Evolutionary conservation across 78 protist species (phyloP), one percentile per base, ranked within the genome.

Genomic region (Speleostelium caveatum): DNA sequence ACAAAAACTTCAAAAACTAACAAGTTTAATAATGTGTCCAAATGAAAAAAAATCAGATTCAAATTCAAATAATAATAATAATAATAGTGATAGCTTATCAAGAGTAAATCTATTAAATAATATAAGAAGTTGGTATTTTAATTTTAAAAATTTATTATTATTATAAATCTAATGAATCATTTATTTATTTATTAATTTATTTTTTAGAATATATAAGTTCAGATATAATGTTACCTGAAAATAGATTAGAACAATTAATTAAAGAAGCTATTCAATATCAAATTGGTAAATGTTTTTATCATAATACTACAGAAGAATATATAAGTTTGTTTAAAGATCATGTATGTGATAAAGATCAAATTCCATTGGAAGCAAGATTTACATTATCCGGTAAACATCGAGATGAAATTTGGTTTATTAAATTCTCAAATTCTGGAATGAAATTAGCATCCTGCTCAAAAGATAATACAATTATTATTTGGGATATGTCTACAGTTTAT

Each of bases 391-490:
- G 62, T 41, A 67, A 49, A 41, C 97, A 96, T 73, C 4, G 33
- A n/a, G 97, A 97, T 79, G 96, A 95, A 80, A 95, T 95, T 30
- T 96, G 97, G 97, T 68, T 26, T 33, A 80, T 95, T 8, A 59
- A 62, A 42, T 95, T 92, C 58, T 93, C 96, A 12, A 88, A 92
- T 72, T 61, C 73, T 49, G 96, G 97, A 12, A 0, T 32, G n/a
- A 45, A 6, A 38, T 86, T 97, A 56, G 97, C 97, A 58, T 71
- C 95, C 6, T 95, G 96, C 3, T 91, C 96, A 5, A 86, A 75
- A 21, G 98, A 97, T 66, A 36, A 22, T 56, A n/a, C 45, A 1
- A 72, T 94, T 36, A 19, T 92, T 3, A 22, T 97, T 26, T 96
- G 97, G 97, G 87, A 88, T 45, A 62, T 93, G 78, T 24, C 86